Percentiles rank a stretch among this genome's conserved stretches.
These are phyloP conservation scores for Verticillium zaregamsianum DNA, from an alignment of 2,329 filamentous ascomycete species.

Conservation along the genomic window DNA sequence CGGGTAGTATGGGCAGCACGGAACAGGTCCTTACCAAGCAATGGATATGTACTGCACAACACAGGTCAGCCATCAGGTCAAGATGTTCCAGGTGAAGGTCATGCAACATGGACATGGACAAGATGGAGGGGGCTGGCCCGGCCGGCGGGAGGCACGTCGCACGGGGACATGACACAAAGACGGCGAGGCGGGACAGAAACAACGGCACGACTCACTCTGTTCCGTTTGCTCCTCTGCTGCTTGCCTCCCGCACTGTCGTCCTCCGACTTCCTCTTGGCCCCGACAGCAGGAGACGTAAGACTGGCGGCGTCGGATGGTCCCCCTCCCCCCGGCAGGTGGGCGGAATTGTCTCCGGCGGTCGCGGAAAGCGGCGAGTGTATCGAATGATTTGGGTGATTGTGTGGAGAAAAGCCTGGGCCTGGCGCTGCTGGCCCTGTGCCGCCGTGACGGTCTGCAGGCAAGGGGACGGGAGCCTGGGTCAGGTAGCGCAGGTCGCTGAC, in stretches of 20 bases:
- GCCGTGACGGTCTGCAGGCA: slow-evolving; percentile 17
- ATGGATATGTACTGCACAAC: slow-evolving; percentile 53
- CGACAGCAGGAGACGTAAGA: not conserved
- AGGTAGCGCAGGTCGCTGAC: slow-evolving; percentile 51
- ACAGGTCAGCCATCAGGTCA: slow-evolving; percentile 7
- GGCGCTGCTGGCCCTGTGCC: slow-evolving; percentile 6
- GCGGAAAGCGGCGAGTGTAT: slow-evolving; percentile 24
- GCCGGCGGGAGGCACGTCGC: not conserved
- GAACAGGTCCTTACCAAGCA: slow-evolving; percentile 45
- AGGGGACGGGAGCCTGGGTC: slow-evolving; percentile 31
- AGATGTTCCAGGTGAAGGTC: slow-evolving; percentile 2
- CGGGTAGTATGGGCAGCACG: not conserved
- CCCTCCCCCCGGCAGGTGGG: slow-evolving; percentile 16
- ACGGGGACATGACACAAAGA: slow-evolving; percentile 1
- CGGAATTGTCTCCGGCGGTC: slow-evolving; percentile 45
- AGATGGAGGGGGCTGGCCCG: not conserved
- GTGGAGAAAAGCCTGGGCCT: slow-evolving; percentile 15
- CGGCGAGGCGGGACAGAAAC: slow-evolving; percentile 2
- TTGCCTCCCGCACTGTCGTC: slow-evolving; percentile 39
- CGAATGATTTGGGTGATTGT: slow-evolving; percentile 16
- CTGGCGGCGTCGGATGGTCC: not conserved
- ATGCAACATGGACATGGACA: not conserved
- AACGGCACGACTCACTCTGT: slow-evolving; percentile 40
- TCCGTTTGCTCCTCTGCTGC: slow-evolving; percentile 57
- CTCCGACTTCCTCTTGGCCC: slow-evolving; percentile 31